These are phyloP conservation scores for Colletotrichum salicis DNA, from an alignment of 2,329 filamentous ascomycete species.

Conservation along the genomic window DNA sequence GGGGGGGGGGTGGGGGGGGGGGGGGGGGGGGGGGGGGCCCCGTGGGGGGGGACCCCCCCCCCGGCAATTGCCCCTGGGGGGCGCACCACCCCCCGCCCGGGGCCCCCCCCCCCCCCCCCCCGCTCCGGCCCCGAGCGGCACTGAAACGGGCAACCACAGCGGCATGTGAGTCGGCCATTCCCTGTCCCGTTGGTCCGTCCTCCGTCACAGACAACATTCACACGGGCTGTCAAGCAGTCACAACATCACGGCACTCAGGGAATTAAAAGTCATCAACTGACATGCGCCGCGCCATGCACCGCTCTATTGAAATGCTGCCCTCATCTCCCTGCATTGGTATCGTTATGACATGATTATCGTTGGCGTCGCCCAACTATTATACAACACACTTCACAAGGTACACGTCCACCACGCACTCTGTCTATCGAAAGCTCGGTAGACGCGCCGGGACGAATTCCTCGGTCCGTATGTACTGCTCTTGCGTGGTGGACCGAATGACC, in stretches of 20 bases:
- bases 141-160: slow-evolving; percentile 21
- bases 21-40: too few relatives aligned
- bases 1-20: too few relatives aligned
- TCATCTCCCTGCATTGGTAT: slow-evolving; percentile 31
- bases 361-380: slow-evolving; percentile 27
- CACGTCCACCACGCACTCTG: slow-evolving; percentile 13
- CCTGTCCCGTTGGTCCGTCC: background rate
- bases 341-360: slow-evolving; percentile 32
- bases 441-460: slow-evolving; percentile 67
- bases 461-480: slow-evolving; percentile 22
- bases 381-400: slow-evolving; percentile 13
- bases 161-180: slow-evolving; percentile 18
- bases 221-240: too few relatives aligned
- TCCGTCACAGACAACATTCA: too few relatives aligned
- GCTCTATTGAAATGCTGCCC: slow-evolving; percentile 24
- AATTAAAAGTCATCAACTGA: background rate
- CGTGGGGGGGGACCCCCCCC: too few relatives aligned
- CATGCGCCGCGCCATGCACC: background rate
- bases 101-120: too few relatives aligned
- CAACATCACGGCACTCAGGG: too few relatives aligned
- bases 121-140: slow-evolving; percentile 14
- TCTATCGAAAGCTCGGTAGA: slow-evolving; percentile 64
- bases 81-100: too few relatives aligned
- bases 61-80: too few relatives aligned
- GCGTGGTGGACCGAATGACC: slow-evolving; percentile 12